Percentiles rank a stretch among this genome's conserved stretches.
Conservation (phyloP, 2,329 filamentous ascomycete genomes). For the Trichoderma guizhouense region DNA sequence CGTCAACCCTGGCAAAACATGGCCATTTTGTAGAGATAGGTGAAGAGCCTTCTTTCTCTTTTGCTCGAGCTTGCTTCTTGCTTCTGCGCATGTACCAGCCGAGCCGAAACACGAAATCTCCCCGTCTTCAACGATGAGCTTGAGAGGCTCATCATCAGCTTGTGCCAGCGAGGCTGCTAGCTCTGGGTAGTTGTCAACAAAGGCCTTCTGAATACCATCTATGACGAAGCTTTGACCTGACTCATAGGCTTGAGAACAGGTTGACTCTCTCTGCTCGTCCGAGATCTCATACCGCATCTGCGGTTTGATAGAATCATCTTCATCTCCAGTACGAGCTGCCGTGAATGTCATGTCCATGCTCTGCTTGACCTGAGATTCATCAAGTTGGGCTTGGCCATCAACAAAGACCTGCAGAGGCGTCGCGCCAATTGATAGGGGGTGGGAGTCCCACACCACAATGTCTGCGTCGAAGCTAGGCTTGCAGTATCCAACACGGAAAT, state of each 20-base stretch:
- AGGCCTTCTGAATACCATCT: slow-evolving; percentile 15
- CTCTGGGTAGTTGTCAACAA: slow-evolving; percentile 17
- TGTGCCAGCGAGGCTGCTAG: not conserved
- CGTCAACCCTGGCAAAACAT: slow-evolving; percentile 43
- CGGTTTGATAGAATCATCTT: not conserved
- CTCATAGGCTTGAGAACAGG: slow-evolving; percentile 23
- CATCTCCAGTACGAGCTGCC: not conserved
- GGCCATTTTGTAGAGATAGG: slow-evolving; percentile 10
- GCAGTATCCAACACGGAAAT: slow-evolving; percentile 43
- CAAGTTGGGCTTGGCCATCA: slow-evolving; percentile 40
- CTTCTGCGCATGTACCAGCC: not conserved
- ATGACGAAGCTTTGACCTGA: slow-evolving; percentile 3
- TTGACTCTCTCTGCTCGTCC: slow-evolving; percentile 21
- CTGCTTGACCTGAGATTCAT: slow-evolving; percentile 31
- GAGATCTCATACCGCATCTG: slow-evolving; percentile 12
- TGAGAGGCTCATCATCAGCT: not conserved
- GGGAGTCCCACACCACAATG: slow-evolving; percentile 47
- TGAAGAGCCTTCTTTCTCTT: slow-evolving; percentile 1
- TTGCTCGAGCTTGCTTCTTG: not conserved
- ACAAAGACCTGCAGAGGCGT: slow-evolving; percentile 47
- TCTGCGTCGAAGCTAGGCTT: slow-evolving; percentile 48
- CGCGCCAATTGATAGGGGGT: slow-evolving; percentile 44
- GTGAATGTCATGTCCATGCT: slow-evolving; percentile 13
- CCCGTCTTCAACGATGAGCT: slow-evolving; percentile 5
- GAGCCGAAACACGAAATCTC: slow-evolving; percentile 9